phyloP scores from a whole-genome alignment of 352 stramenopile genomes.

The Globisporangium spiculum region DNA sequence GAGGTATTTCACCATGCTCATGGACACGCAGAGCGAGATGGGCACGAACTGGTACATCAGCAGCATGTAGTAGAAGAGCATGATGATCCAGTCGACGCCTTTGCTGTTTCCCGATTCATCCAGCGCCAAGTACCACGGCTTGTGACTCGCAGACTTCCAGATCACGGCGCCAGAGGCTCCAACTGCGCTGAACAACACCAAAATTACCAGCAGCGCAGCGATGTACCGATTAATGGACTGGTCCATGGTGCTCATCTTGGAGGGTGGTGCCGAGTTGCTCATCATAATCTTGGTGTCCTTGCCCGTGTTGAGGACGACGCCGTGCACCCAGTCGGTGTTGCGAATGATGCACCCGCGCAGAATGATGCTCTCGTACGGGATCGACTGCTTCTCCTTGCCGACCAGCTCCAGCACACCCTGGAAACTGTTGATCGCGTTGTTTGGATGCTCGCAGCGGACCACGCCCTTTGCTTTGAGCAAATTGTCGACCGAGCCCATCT shows the following conservation, averaged over 20 bases:
- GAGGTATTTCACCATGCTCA: constrained; percentile 95
- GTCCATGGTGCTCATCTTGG: constrained; percentile 88
- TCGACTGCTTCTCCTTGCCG: constrained; percentile 45
- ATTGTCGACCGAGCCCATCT: constrained; percentile 42
- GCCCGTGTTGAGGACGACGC: constrained; percentile 93
- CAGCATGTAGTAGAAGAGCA: constrained; percentile 94
- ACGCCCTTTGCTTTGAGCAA: constrained; percentile 52
- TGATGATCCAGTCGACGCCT: constrained; percentile 65
- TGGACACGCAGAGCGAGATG: constrained; percentile 96
- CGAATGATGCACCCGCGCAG: constrained; percentile 90
- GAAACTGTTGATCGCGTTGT: constrained; percentile 90
- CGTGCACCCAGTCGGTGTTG: constrained; percentile 92
- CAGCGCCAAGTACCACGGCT: constrained; percentile 59
- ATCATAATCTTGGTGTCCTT: constrained; percentile 93
- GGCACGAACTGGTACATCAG: constrained; percentile 97
- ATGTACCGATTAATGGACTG: constrained; percentile 81
- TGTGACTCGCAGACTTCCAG: constrained; percentile 44
- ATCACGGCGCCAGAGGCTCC: constrained; percentile 57
- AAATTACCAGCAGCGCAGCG: constrained; percentile 54
- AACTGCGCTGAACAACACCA: constrained; percentile 61
- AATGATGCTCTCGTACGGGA: constrained; percentile 85
- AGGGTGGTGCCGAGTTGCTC: constrained; percentile 74
- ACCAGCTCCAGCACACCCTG: constrained; percentile 80
- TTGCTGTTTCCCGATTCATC: constrained; percentile 28
- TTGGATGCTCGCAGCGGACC: constrained; percentile 78